Evolutionary conservation across 495 filamentous ascomycete species (phyloP), one percentile per base, ranked within the genome.

Genomic region (Aspergillus steynii): DNA sequence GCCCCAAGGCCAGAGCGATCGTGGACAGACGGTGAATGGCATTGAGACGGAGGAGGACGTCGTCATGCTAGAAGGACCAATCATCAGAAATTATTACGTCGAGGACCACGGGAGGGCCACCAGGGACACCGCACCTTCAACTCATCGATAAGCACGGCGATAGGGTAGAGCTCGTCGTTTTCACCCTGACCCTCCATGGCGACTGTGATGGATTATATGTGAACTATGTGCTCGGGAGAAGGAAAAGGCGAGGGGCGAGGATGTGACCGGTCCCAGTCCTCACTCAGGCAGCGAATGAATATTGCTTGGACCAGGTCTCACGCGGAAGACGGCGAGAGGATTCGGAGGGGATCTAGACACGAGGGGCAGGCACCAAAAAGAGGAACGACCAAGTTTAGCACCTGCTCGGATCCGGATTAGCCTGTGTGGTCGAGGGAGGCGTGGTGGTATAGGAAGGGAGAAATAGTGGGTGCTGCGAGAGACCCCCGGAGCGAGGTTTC

Each of bases 61-160:
- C 95, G 72, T 99, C 95, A 75, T 99, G 95, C 94, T 97, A 69
- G 55, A 61, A 60, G 49, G 45, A 55, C 62, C 37, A 49, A 31
- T 49, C 56, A 66, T 75, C 63, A 76, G 70, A 58, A 58, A 37
- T 28, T 50, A 55, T 9, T 46, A 54, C 27, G 45, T 20, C 32
- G 29, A 52, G 28, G 46, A 45, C 12, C 29, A 51, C 48, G 56
- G 53, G n/a, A 57, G 29, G 10, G 42, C 26, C 29, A 49, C 59
- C 49, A 29, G 52, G 50, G 55, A 42, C 37, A 65, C 52, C 58
- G 66, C 79, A 97, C 93, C 91, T 99, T 99, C 68, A 99, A 82
- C 86, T 99, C 95, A 78, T 99, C 95, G 78, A 99, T 99, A 74
- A 99, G 87, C 58, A 99, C 96, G 63, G 95, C 95, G 82, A 99